Conservation (phyloP, 225 moss, liverwort and hornwort species). For the Takakia lepidozioides region DNA sequence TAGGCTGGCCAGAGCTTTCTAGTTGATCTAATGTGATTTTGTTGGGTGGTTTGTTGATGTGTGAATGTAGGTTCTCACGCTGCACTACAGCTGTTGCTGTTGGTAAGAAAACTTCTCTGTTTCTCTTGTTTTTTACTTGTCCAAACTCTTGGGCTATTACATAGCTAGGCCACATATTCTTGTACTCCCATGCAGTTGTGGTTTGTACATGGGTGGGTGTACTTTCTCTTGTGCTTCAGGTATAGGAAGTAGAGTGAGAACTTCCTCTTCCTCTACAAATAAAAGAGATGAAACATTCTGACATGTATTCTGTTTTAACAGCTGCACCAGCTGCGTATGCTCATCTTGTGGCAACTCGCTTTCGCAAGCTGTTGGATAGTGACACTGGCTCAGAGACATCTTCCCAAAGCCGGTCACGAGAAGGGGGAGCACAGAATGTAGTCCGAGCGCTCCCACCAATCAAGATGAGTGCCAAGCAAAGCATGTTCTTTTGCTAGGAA, state of each 20-base stretch:
- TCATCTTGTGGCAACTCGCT: constrained; percentile 69
- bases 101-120: constrained; percentile 32
- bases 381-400: constrained; percentile 59
- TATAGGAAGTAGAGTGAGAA: neutral
- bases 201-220: too few species aligned
- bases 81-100: constrained; percentile 87
- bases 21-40: too few species aligned
- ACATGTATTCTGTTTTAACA: constrained; percentile 8
- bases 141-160: neutral
- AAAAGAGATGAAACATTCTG: neutral
- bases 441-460: constrained; percentile 27
- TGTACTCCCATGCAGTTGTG: too few species aligned
- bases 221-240: too few species aligned
- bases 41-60: neutral
- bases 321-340: constrained; percentile 91
- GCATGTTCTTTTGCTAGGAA: constrained; percentile 47
- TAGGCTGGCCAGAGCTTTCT: neutral
- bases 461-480: constrained; percentile 17
- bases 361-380: constrained; percentile 55
- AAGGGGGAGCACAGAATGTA: constrained; percentile 16
- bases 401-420: constrained; percentile 23
- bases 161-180: neutral
- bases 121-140: neutral
- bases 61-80: constrained; percentile 52
- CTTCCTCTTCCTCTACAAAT: neutral